Evolutionary conservation across 2,329 filamentous ascomycete genomes (phyloP).

Genomic region (Talaromyces sp.): DNA sequence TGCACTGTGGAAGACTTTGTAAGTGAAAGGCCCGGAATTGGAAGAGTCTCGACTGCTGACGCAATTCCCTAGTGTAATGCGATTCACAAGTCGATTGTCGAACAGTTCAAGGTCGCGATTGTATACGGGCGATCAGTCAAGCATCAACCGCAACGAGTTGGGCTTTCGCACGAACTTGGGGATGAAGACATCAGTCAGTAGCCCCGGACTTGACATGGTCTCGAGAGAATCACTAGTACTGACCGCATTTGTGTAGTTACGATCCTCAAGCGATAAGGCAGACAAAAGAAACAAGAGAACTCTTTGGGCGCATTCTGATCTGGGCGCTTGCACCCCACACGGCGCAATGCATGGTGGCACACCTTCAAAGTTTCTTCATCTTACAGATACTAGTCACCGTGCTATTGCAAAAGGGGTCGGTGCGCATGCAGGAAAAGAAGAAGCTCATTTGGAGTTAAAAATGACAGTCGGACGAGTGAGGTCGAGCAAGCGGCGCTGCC

Average conservation of each 20-base stretch:
- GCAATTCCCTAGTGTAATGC: conserved; percentile 68
- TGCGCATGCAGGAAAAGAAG: neutral
- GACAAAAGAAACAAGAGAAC: neutral
- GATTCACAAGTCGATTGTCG: conserved; percentile 92
- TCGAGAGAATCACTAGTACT: conserved; percentile 13
- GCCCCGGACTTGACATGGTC: neutral
- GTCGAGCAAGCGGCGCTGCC: neutral
- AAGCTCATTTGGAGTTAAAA: neutral
- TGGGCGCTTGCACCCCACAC: neutral
- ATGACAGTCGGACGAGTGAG: neutral
- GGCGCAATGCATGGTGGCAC: neutral
- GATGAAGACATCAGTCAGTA: conserved; percentile 93
- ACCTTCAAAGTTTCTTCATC: neutral
- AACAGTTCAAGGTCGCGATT: conserved; percentile 91
- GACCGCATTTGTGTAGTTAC: conserved; percentile 43
- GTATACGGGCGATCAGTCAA: conserved; percentile 98
- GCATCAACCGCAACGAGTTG: conserved; percentile 95
- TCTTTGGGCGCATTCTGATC: neutral
- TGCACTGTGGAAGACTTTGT: conserved; percentile 97
- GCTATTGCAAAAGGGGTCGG: neutral
- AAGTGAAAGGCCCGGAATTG: conserved; percentile 35
- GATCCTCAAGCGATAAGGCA: conserved; percentile 61
- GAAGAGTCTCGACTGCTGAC: conserved; percentile 28
- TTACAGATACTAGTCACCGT: neutral
- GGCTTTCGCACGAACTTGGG: conserved; percentile 80